Base-by-base conservation (phyloP, 2,329 filamentous ascomycete genomes). In the Botryotinia calthae region DNA sequence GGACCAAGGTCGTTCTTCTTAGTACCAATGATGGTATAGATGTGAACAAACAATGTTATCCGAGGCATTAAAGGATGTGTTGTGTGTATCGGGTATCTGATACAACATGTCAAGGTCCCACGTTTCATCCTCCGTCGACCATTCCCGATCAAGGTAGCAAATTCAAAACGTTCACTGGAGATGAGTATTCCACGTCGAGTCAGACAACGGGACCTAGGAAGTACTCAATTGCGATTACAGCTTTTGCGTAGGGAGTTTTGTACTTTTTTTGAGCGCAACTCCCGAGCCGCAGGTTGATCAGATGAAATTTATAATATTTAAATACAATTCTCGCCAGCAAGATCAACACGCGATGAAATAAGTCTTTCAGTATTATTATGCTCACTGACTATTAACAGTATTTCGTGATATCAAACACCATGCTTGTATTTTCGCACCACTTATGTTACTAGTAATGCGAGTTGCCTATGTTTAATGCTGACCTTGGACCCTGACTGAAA, bases 401-500 rank as follows among this genome's bases (percentile, higher is more conserved):
- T 56, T 68, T 31, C 28, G 65, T 68, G 56, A 61, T 37, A 62
- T 44, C 54, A 46, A 70, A 70, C 67, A 62, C 6, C n/a, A 70
- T 62, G 22, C 54, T 59, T 70, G n/a, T 62, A 28, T 46, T 54
- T 20, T 46, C 28, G 67, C 34, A 61, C 22, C 37, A 46, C 20
- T 70, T 25, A 22, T 70, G 67, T 70, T 68, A 20, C 65, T 56
- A 25, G 8, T 10, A 42, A 25, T 56, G 48, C 37, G 48, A 37
- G 20, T 25, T 68, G 10, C 28, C n/a, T 58, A 44, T 61, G 40
- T 58, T 64, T 54, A 72, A 76, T 77, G 74, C 77, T 74, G 70
- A 63, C 44, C 37, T 25, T 68, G 65, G 48, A 40, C 58, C 70
- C 59, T 62, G 71, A 75, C 75, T 78, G 76, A 78, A 78, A 79